Conservation (phyloP, 192 early-diverging fungal genomes). For the Powellomyces hirtus region DNA sequence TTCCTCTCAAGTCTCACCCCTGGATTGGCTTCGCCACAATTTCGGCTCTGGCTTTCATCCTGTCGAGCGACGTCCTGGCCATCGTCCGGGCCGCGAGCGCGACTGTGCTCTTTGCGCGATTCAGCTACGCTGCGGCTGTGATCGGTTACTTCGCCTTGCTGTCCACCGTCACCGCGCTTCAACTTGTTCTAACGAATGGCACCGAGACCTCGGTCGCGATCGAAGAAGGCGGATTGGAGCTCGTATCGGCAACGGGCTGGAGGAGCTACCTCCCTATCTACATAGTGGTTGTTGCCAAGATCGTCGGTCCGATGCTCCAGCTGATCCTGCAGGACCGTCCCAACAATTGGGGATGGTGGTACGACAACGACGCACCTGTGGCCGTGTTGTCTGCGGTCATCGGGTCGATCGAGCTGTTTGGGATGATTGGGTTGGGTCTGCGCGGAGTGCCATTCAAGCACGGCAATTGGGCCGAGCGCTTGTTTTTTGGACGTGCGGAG, state of each 20-base stretch:
- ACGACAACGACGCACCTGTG: background rate
- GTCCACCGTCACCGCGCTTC: background rate
- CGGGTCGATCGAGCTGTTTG: background rate
- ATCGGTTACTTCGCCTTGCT: background rate
- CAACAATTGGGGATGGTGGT: background rate
- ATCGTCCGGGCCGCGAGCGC: background rate
- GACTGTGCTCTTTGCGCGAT: background rate
- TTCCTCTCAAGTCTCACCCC: background rate
- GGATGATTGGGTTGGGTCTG: slow-evolving; percentile 1
- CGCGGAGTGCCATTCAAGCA: background rate
- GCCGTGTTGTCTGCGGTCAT: background rate
- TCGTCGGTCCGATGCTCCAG: background rate
- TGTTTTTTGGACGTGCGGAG: slow-evolving; percentile 1
- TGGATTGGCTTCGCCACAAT: background rate
- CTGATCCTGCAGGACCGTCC: background rate
- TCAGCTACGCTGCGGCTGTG: background rate
- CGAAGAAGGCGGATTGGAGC: slow-evolving; percentile 2
- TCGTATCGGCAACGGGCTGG: background rate
- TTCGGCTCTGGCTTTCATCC: background rate
- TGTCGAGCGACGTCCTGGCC: slow-evolving; percentile 4
- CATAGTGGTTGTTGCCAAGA: background rate
- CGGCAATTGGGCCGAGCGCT: slow-evolving; percentile 4
- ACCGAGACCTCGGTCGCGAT: background rate
- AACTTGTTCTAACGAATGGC: background rate
- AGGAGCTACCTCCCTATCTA: slow-evolving; percentile 2